Base-by-base conservation (phyloP, 2,329 filamentous ascomycete genomes). In the Camptophora hylomeconis region DNA sequence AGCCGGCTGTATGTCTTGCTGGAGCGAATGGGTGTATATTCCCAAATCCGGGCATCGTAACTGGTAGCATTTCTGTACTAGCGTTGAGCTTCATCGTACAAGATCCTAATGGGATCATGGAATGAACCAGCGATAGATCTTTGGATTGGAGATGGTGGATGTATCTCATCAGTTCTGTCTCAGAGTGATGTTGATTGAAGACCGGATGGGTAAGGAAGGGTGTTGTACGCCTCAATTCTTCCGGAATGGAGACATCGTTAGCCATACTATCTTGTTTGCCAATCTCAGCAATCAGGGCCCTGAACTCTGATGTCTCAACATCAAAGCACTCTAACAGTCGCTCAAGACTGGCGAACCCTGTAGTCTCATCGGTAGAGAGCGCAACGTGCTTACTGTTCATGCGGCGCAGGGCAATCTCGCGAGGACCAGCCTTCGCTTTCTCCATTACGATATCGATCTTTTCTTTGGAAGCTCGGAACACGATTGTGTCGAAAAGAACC, bases 51-150 rank as follows among this genome's bases (percentile, higher is more conserved):
- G 75, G 72, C 57, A 75, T 77, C 1, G 80, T 80, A 31, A 94
- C 68, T 5, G 86, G 79, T 10, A 80, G 69, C 87, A 95, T 94
- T 60, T 94, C 83, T 1, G 81, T 81, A 3, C 86, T 89, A 22
- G 80, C 81, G 53, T 94, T 94, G 30, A 94, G 73, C 65, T 95
- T 95, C 87, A 95, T 95, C 9, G 87, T 95, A 64, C 87, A 95
- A 1, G 87, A 94, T 12, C 87, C 87, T 1, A 95, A 70, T 2
- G 87, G 84, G 37, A 95, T 95, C 87, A 95, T 95, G 10, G 86
- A 94, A 59, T 95, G 87, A 2, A 86, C 81, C 4, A 94, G 67
- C 2, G 87, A 94, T 9, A 95, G 62, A 51, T 95, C 87, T 62
- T 92, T 94, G 28, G 84, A 92, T 52, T 92, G 80, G 4, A 95